Base-by-base conservation (phyloP, 306 rosid species). In the Inga oerstediana region DNA sequence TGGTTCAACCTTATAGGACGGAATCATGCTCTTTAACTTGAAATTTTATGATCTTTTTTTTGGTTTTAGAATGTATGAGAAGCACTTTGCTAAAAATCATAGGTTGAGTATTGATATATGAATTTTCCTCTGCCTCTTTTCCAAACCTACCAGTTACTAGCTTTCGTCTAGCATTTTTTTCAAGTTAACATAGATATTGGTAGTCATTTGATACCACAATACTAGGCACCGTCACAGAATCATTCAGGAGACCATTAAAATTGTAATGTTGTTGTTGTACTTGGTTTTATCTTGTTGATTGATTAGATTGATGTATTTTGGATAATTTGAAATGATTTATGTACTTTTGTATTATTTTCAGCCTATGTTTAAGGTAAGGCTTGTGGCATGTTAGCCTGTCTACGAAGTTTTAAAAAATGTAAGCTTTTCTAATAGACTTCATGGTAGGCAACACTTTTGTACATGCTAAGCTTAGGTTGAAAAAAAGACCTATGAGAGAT, bases 231-330 rank as follows among this genome's bases (percentile, higher is more conserved):
- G 98, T 90, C 97, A 49, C 97, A 97, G 65, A 92, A 88, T 88
- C 98, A 92, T 89, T 92, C 97, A 20, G 97, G 89, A 66, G 99
- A 95, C 86, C 78, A 35, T 35, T 35, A 35, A 35, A 35, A 35
- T 35, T 35, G 37, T 35, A 3, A 3, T 35, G 37, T 35, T 35
- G 4, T 3, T 35, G 4, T 3, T 35, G 37, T 3, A 35, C 4
- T 35, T 35, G 37, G 4, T 35, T 35, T 35, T 35, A 35, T 35
- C 37, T 35, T 35, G 37, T 35, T 35, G 37, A 35, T 35, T 35
- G 4, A 35, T 35, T 35, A 3, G 37, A 35, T 3, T 35, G 37
- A 35, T 35, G 37, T 35, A 35, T 3, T 35, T 35, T 35, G 4
- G 0, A 35, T 35, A 35, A 35, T 35, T 35, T 35, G 37, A 0